A percentile compares a stretch with the other conserved stretches of the same genome.
Conservation (phyloP, 2,329 filamentous ascomycete genomes). For the Alternaria arbusti region DNA sequence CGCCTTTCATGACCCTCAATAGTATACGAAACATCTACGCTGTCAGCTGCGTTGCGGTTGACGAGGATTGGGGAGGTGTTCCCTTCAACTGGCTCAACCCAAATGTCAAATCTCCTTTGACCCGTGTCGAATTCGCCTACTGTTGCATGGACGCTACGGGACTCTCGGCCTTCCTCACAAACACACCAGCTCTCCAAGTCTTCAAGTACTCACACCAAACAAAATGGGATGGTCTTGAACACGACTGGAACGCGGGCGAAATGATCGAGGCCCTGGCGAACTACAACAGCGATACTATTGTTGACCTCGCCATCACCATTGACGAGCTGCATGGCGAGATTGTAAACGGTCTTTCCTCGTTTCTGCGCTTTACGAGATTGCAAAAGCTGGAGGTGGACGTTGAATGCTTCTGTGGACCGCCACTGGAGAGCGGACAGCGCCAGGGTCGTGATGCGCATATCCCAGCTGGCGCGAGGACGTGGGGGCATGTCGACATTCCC, state of each 20-base stretch:
- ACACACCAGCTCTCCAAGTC: conserved; percentile 32
- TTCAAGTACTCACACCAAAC: conserved; percentile 46
- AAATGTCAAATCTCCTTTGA: conserved; percentile 28
- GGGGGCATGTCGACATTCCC: conserved; percentile 40
- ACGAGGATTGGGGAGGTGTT: conserved; percentile 39
- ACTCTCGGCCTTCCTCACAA: conserved; percentile 27
- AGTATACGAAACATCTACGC: conserved; percentile 39
- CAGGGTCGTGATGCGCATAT: conserved; percentile 24
- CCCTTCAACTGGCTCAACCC: conserved; percentile 37
- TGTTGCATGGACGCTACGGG: conserved; percentile 43
- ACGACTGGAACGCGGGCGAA: conserved; percentile 45
- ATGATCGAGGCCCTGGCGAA: conserved; percentile 34
- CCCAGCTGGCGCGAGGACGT: conserved; percentile 28
- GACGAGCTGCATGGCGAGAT: conserved; percentile 40
- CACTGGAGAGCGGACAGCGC: conserved; percentile 42
- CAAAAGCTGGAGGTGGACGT: conserved; percentile 40
- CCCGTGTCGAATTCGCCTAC: conserved; percentile 37
- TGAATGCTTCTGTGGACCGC: conserved; percentile 40
- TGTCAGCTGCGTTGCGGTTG: conserved; percentile 39
- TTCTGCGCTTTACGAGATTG: conserved; percentile 33
- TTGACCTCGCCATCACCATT: conserved; percentile 41
- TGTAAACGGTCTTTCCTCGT: conserved; percentile 41
- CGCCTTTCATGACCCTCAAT: conserved; percentile 35
- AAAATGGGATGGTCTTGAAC: conserved; percentile 40
- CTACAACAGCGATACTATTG: conserved; percentile 30